Conservation (phyloP, 345 rosid genomes). For the Salix dunnii region DNA sequence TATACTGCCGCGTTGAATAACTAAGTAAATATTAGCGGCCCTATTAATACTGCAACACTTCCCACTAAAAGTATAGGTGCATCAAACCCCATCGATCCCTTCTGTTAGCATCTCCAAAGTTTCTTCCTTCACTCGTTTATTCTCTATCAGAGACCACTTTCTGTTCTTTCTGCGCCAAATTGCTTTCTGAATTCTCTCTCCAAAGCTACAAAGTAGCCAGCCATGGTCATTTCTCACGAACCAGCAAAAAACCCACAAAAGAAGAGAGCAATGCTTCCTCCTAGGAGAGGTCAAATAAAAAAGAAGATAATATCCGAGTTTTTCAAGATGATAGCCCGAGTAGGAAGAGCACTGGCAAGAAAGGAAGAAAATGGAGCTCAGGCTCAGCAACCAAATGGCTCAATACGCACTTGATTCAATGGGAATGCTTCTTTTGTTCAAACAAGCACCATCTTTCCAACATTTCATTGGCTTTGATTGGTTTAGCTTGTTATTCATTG, state of each 20-base stretch:
- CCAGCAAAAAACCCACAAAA: not conserved
- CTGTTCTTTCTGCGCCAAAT: too few species aligned
- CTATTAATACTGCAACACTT: too few species aligned
- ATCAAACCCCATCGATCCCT: not conserved
- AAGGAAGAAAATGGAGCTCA: slow-evolving; percentile 4
- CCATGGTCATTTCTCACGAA: slow-evolving; percentile 3
- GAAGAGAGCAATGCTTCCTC: slow-evolving; percentile 20
- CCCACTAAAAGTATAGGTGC: not conserved
- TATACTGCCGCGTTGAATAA: too few species aligned
- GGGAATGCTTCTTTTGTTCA: not conserved
- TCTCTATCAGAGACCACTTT: too few species aligned
- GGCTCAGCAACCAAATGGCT: not conserved
- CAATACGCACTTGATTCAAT: not conserved
- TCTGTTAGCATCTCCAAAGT: too few species aligned
- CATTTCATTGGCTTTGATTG: too few species aligned
- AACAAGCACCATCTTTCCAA: not conserved
- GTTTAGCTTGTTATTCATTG: too few species aligned
- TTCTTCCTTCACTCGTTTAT: too few species aligned
- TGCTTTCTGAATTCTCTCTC: too few species aligned
- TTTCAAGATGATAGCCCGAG: slow-evolving; percentile 5
- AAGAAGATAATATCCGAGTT: slow-evolving; percentile 17
- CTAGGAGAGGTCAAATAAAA: slow-evolving; percentile 35
- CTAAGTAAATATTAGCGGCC: too few species aligned
- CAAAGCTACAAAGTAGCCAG: too few species aligned
- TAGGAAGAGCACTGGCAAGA: slow-evolving; percentile 7